Conservation (phyloP, 2,329 filamentous ascomycete genomes). For the Ophiocordyceps camponoti-rufipedis region DNA sequence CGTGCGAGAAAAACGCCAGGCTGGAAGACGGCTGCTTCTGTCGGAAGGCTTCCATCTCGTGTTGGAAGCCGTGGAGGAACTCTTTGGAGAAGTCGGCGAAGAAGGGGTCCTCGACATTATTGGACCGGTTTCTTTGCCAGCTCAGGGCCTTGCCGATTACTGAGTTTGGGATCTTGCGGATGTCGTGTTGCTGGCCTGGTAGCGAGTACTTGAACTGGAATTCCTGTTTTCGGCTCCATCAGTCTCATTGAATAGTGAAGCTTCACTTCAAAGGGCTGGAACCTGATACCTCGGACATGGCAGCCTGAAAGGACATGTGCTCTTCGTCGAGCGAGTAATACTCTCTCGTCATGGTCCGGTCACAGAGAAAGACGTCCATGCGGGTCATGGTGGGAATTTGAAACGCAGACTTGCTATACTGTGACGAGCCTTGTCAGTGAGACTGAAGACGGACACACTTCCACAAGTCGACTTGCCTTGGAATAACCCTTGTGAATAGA, state of each 20-base stretch:
- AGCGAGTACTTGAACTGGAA: constrained; percentile 4
- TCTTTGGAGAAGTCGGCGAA: constrained; percentile 4
- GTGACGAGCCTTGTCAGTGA: background rate
- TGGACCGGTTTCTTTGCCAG: constrained; percentile 4
- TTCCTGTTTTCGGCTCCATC: constrained; percentile 1
- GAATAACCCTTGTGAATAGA: constrained; percentile 3
- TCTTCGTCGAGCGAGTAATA: constrained; percentile 3
- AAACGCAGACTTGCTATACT: constrained; percentile 3
- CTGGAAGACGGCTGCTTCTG: background rate
- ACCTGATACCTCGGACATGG: constrained; percentile 3
- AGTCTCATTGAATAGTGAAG: background rate
- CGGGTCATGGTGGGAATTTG: constrained; percentile 5
- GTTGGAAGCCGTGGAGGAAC: constrained; percentile 2
- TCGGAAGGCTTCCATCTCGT: constrained; percentile 1
- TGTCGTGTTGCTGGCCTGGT: constrained; percentile 2
- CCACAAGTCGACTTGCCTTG: background rate
- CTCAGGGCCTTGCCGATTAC: constrained; percentile 4
- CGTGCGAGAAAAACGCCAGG: constrained; percentile 1
- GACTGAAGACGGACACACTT: background rate
- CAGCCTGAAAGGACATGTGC: constrained; percentile 4
- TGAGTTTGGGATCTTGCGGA: constrained; percentile 3
- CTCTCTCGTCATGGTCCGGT: constrained; percentile 4
- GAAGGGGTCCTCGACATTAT: constrained; percentile 3
- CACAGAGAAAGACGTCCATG: constrained; percentile 5
- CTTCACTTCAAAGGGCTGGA: background rate